Conservation (phyloP, 306 rosid species). For the Purshia tridentata region DNA sequence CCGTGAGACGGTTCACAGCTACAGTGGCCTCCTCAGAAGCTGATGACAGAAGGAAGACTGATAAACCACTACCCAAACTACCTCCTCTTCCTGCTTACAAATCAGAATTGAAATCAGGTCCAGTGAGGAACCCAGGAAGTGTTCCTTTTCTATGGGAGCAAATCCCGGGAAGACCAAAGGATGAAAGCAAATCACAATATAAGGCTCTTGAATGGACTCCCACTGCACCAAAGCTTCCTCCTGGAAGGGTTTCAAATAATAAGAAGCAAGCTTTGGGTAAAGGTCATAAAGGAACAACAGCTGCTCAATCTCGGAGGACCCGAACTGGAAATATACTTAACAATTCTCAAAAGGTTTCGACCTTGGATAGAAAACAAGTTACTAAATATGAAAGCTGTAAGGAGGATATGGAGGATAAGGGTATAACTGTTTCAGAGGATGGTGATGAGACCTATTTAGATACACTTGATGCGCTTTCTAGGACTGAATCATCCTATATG, state of each 20-base stretch:
- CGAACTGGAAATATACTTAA: slow-evolving; percentile 31
- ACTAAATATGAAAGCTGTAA: slow-evolving; percentile 27
- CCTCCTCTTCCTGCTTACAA: slow-evolving; percentile 57
- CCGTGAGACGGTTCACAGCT: slow-evolving; percentile 75
- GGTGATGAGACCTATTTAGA: slow-evolving; percentile 63
- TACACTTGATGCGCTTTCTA: slow-evolving; percentile 70
- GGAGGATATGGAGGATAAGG: slow-evolving; percentile 34
- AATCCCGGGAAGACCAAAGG: slow-evolving; percentile 81
- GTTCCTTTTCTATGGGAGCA: slow-evolving; percentile 91
- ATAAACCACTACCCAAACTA: slow-evolving; percentile 41
- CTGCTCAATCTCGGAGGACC: slow-evolving; percentile 23
- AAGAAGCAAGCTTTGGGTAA: slow-evolving; percentile 40
- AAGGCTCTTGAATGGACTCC: slow-evolving; percentile 32
- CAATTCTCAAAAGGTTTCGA: slow-evolving; percentile 27
- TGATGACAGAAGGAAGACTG: slow-evolving; percentile 37
- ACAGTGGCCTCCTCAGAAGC: slow-evolving; percentile 36
- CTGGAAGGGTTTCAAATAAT: slow-evolving; percentile 53
- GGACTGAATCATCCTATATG: slow-evolving; percentile 69
- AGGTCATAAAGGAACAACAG: slow-evolving; percentile 30
- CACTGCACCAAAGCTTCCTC: slow-evolving; percentile 59
- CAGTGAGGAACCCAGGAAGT: slow-evolving; percentile 66
- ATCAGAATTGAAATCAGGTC: slow-evolving; percentile 83
- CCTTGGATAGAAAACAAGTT: slow-evolving; percentile 26
- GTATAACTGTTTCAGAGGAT: slow-evolving; percentile 43
- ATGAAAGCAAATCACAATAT: slow-evolving; percentile 40